phyloP scores from a whole-genome alignment of 148 eudicot genomes.

The Drosera capensis region DNA sequence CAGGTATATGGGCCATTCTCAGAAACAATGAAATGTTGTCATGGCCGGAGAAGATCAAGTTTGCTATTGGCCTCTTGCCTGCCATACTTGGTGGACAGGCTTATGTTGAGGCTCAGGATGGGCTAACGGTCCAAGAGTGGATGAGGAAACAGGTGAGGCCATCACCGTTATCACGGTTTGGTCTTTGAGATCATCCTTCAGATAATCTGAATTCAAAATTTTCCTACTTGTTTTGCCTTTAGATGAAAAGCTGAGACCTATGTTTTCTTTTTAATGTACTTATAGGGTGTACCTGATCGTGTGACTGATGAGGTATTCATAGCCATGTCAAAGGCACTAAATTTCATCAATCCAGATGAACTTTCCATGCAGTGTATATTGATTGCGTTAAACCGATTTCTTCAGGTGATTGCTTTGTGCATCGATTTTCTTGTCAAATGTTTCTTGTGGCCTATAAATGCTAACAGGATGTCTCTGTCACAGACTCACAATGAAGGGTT shows the following conservation, averaged over 20 bases:
- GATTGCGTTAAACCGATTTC: slow-evolving; percentile 92
- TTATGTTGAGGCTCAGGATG: slow-evolving; percentile 98
- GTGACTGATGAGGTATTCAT: slow-evolving; percentile 95
- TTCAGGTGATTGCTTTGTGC: slow-evolving; percentile 60
- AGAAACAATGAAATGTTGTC: slow-evolving; percentile 97
- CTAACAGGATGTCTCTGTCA: too few relatives aligned
- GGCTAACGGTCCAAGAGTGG: slow-evolving; percentile 87
- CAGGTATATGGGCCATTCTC: slow-evolving; percentile 92
- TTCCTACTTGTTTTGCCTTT: slow-evolving; percentile 3
- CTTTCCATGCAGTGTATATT: slow-evolving; percentile 98
- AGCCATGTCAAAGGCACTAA: slow-evolving; percentile 99
- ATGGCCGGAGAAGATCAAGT: slow-evolving; percentile 96
- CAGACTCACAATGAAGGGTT: too few relatives aligned
- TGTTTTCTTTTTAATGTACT: neutral
- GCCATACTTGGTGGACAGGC: slow-evolving; percentile 90
- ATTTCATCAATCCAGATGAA: slow-evolving; percentile 97
- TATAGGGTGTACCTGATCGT: slow-evolving; percentile 92
- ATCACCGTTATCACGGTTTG: neutral
- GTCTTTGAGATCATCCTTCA: neutral
- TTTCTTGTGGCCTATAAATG: neutral
- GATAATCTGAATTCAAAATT: neutral
- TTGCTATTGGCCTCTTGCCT: slow-evolving; percentile 94
- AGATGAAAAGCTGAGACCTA: slow-evolving; percentile 1
- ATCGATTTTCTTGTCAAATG: neutral
- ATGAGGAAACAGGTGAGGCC: slow-evolving; percentile 83